Conservation (phyloP, 306 rosid species). For the Cucumis hystrix region DNA sequence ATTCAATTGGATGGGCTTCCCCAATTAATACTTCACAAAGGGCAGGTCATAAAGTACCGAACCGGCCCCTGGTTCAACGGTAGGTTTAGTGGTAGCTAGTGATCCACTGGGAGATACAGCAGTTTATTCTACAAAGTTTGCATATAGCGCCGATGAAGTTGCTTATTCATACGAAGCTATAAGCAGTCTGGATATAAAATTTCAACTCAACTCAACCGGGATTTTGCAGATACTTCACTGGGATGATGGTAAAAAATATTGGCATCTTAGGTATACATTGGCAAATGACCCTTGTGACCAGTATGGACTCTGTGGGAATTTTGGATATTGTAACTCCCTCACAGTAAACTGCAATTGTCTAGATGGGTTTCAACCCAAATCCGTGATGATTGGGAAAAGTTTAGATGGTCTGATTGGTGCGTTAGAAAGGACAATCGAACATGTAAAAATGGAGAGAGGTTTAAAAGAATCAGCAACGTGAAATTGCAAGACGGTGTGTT, state of each 20-base stretch:
- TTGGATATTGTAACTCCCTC: slow-evolving; percentile 12
- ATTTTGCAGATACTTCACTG: slow-evolving; percentile 13
- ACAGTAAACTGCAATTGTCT: not conserved
- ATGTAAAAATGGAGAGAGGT: slow-evolving; percentile 9
- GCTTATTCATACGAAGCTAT: slow-evolving; percentile 19
- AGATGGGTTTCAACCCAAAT: slow-evolving; percentile 6
- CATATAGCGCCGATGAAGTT: slow-evolving; percentile 18
- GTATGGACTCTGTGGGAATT: slow-evolving; percentile 39
- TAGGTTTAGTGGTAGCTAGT: slow-evolving; percentile 23
- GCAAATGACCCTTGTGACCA: slow-evolving; percentile 27
- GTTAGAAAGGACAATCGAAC: not conserved
- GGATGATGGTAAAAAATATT: slow-evolving; percentile 16
- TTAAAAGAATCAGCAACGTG: not conserved
- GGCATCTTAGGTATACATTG: slow-evolving; percentile 16
- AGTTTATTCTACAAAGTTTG: slow-evolving; percentile 24
- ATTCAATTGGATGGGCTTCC: slow-evolving; percentile 27
- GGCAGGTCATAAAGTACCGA: slow-evolving; percentile 14
- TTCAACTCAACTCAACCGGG: no score
- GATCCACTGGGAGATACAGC: slow-evolving; percentile 15
- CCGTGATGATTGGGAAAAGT: not conserved
- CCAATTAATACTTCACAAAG: slow-evolving; percentile 22
- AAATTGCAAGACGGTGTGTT: slow-evolving; percentile 5
- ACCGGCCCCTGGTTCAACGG: slow-evolving; percentile 38
- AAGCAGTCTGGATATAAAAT: no score
- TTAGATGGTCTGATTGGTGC: slow-evolving; percentile 3